Percentiles rank a stretch among this genome's conserved stretches.
phyloP scores from a whole-genome alignment of 352 stramenopile species.

The Phytophthora cryptogea region DNA sequence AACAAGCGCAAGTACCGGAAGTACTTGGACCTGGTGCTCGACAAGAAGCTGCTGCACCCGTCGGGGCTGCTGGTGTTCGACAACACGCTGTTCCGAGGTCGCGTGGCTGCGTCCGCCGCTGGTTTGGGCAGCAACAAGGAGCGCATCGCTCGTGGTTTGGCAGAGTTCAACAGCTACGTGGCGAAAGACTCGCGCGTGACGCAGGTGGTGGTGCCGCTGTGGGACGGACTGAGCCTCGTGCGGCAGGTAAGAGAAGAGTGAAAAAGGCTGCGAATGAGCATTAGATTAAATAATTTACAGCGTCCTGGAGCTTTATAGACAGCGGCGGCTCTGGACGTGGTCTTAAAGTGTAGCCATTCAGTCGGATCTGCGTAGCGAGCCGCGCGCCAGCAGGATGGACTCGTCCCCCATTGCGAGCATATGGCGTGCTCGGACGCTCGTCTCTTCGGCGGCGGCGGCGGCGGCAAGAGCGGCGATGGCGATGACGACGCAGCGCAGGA shows the following conservation, averaged over 20 bases:
- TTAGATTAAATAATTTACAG: no score
- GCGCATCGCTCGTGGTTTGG: slow-evolving; percentile 65
- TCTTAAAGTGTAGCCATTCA: slow-evolving; percentile 1
- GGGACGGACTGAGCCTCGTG: slow-evolving; percentile 90
- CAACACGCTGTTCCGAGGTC: slow-evolving; percentile 94
- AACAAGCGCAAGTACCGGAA: slow-evolving; percentile 92
- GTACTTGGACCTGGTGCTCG: slow-evolving; percentile 86
- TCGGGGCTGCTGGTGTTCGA: slow-evolving; percentile 90
- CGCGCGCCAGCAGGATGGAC: slow-evolving; percentile 25
- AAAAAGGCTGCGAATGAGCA: no score
- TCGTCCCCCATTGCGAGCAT: slow-evolving; percentile 37
- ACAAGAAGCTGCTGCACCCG: slow-evolving; percentile 68
- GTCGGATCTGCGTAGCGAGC: slow-evolving; percentile 11
- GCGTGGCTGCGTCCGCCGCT: slow-evolving; percentile 72
- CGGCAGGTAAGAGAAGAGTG: slow-evolving; percentile 11
- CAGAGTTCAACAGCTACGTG: slow-evolving; percentile 90
- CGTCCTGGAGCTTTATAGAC: no score
- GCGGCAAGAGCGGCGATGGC: not conserved
- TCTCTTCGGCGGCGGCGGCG: slow-evolving; percentile 15
- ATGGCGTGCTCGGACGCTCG: slow-evolving; percentile 18
- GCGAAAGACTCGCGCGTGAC: slow-evolving; percentile 71
- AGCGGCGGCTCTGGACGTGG: no score
- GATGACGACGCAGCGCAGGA: slow-evolving; percentile 11
- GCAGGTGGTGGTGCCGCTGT: slow-evolving; percentile 89
- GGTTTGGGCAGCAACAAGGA: slow-evolving; percentile 54